phyloP scores from a whole-genome alignment of 345 rosid species.

The Salix brachista region DNA sequence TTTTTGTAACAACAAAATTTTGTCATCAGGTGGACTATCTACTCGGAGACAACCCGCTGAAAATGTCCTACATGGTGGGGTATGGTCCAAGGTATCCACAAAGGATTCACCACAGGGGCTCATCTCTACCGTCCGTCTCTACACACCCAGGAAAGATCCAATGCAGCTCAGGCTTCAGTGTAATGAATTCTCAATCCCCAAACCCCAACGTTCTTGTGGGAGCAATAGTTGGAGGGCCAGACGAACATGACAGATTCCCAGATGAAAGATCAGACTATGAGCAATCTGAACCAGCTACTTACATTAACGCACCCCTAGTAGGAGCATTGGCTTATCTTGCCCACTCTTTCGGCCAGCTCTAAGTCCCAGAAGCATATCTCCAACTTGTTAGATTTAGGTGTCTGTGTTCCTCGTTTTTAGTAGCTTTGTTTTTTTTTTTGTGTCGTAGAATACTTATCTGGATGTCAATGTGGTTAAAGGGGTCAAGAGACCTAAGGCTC shows the following conservation, averaged over 20 bases:
- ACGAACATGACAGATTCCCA: slow-evolving; percentile 22
- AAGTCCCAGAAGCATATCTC: background rate
- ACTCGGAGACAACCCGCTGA: slow-evolving; percentile 28
- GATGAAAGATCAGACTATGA: slow-evolving; percentile 27
- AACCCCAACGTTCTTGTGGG: slow-evolving; percentile 29
- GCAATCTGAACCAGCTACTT: slow-evolving; percentile 29
- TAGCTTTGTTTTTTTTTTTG: background rate
- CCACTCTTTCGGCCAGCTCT: slow-evolving; percentile 81
- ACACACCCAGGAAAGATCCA: slow-evolving; percentile 23
- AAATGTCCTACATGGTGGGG: slow-evolving; percentile 31
- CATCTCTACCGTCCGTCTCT: slow-evolving; percentile 22
- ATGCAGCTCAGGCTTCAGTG: slow-evolving; percentile 18
- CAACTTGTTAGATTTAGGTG: background rate
- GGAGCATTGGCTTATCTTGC: slow-evolving; percentile 41
- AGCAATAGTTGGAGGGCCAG: slow-evolving; percentile 29
- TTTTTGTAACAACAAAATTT: background rate
- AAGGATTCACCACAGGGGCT: slow-evolving; percentile 30
- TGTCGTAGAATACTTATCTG: background rate
- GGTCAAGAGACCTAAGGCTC: slow-evolving; percentile 23
- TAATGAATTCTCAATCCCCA: slow-evolving; percentile 20
- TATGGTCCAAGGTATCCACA: slow-evolving; percentile 24
- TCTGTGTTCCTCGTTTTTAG: background rate
- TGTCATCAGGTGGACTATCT: slow-evolving; percentile 23
- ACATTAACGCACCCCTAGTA: slow-evolving; percentile 24
- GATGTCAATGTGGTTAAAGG: slow-evolving; percentile 7